Evolutionary conservation across 163 green algal genomes (phyloP).

Genomic region (Volvox carteri): DNA sequence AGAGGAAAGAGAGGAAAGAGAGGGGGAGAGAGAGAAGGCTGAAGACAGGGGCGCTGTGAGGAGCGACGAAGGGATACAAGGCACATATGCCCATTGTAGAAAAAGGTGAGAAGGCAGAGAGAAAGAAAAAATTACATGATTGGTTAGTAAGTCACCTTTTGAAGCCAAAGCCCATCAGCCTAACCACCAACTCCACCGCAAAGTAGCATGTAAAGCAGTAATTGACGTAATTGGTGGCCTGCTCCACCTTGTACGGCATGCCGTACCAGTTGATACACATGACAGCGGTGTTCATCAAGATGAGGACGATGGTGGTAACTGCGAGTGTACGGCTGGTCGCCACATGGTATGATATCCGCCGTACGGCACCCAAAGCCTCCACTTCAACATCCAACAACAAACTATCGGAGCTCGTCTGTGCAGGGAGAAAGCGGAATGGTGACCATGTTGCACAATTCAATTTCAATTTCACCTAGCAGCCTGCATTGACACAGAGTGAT

Average conservation of each 20-base stretch:
- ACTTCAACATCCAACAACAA: slow-evolving; percentile 32
- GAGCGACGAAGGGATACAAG: too few relatives aligned
- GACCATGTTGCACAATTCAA: too few relatives aligned
- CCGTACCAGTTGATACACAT: slow-evolving; percentile 65
- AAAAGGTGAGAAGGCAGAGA: too few relatives aligned
- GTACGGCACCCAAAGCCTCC: neutral
- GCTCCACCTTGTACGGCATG: slow-evolving; percentile 57
- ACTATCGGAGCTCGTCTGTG: neutral
- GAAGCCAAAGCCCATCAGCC: slow-evolving; percentile 69
- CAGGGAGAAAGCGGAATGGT: too few relatives aligned
- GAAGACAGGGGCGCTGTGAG: too few relatives aligned
- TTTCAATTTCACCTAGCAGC: too few relatives aligned
- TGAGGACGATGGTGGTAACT: slow-evolving; percentile 47
- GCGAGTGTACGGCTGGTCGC: neutral
- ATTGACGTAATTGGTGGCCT: slow-evolving; percentile 68
- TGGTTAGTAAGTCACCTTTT: too few relatives aligned
- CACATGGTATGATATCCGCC: neutral
- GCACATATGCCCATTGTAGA: too few relatives aligned
- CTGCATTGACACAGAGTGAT: too few relatives aligned
- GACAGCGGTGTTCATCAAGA: slow-evolving; percentile 50
- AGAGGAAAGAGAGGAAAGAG: neutral
- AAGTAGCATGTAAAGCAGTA: slow-evolving; percentile 79
- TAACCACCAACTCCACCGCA: slow-evolving; percentile 79
- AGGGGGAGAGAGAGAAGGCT: neutral
- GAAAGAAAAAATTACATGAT: too few relatives aligned